Conservation (phyloP, 2,329 filamentous ascomycete genomes). For the Ceratocystis huliohia region DNA sequence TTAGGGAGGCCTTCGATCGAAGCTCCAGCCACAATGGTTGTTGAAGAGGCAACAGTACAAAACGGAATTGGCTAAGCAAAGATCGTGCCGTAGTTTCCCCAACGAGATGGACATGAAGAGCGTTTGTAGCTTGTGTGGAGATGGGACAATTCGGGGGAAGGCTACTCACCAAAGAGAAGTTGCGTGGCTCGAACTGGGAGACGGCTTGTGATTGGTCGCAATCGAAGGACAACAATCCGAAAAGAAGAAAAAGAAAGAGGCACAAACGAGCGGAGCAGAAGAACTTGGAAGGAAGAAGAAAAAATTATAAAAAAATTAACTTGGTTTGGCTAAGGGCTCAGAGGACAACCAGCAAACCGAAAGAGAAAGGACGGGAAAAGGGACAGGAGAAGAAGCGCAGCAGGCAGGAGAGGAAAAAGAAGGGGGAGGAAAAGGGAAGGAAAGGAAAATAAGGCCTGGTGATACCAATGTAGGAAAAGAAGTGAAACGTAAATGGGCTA, state of each 20-base stretch:
- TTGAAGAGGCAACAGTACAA: background rate
- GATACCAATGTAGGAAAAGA: slow-evolving; percentile 6
- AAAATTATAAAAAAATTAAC: slow-evolving; percentile 20
- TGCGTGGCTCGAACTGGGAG: slow-evolving; percentile 10
- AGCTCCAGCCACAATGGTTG: too few relatives aligned
- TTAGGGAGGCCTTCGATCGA: too few relatives aligned
- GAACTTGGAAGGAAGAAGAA: slow-evolving; percentile 15
- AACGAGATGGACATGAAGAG: background rate
- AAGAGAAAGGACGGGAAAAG: slow-evolving; percentile 11
- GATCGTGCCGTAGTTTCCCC: background rate
- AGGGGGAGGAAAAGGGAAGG: slow-evolving; percentile 1
- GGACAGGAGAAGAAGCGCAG: slow-evolving; percentile 10
- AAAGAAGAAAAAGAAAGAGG: slow-evolving; percentile 8
- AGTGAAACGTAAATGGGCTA: slow-evolving; percentile 4
- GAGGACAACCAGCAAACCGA: slow-evolving; percentile 16
- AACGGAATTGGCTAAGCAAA: background rate
- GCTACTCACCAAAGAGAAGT: slow-evolving; percentile 11
- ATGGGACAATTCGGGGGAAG: background rate
- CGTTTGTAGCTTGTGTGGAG: background rate
- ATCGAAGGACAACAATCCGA: slow-evolving; percentile 6
- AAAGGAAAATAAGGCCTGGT: slow-evolving; percentile 17
- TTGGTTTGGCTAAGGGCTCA: slow-evolving; percentile 8
- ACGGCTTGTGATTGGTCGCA: slow-evolving; percentile 5
- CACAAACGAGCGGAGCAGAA: slow-evolving; percentile 19
- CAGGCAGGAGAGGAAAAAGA: slow-evolving; percentile 13